Conservation (phyloP, 2,329 filamentous ascomycete genomes). For the Leptographium radiaticola region DNA sequence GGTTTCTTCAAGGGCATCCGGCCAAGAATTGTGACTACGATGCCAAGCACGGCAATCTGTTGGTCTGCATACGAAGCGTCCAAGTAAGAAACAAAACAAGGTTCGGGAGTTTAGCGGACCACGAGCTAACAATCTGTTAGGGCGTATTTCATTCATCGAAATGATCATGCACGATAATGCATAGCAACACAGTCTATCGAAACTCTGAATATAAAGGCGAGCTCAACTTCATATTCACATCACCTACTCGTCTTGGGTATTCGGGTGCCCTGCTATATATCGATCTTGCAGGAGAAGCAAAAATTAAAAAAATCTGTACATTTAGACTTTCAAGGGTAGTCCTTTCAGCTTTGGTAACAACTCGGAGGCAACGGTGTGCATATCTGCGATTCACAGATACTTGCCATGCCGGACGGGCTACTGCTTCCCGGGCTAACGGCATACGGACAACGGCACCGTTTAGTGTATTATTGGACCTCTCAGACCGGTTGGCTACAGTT, state of each 20-base stretch:
- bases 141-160: slow-evolving; percentile 42
- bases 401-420: neutral
- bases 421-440: neutral
- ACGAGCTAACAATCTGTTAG: slow-evolving; percentile 18
- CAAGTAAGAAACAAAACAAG: slow-evolving; percentile 35
- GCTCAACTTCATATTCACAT: neutral
- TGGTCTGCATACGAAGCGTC: slow-evolving; percentile 70
- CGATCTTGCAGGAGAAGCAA: neutral
- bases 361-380: neutral
- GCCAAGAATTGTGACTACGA: slow-evolving; percentile 85
- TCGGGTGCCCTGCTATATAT: neutral
- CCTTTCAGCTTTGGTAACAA: neutral
- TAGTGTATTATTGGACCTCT: slow-evolving; percentile 1
- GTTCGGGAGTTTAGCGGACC: neutral
- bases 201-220: neutral
- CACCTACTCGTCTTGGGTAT: neutral
- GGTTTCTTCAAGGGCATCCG: slow-evolving; percentile 92
- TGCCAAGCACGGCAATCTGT: slow-evolving; percentile 99
- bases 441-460: neutral
- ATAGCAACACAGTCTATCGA: neutral
- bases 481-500: neutral
- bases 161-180: slow-evolving; percentile 1
- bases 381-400: neutral
- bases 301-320: neutral
- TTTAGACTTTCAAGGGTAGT: slow-evolving; percentile 1